Conservation (phyloP, 148 eudicot species). For the Rhododendron henanense region DNA sequence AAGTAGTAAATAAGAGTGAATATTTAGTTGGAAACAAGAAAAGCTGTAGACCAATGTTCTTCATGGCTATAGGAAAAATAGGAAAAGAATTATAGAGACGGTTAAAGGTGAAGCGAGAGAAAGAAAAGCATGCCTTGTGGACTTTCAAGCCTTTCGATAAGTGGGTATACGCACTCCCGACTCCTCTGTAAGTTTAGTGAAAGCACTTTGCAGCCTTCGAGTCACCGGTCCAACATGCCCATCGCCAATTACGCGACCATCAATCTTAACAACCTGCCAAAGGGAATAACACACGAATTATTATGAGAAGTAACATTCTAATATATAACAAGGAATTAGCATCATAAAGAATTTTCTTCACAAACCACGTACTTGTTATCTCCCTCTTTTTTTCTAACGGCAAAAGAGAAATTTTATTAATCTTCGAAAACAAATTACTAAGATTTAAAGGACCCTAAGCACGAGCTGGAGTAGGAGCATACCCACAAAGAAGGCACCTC, state of each 20-base stretch:
- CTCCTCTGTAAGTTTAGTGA: constrained; percentile 49
- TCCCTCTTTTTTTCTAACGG: neutral
- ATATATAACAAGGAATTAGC: neutral
- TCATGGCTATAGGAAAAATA: neutral
- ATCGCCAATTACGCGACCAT: constrained; percentile 74
- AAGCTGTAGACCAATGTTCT: neutral
- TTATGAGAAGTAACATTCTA: neutral
- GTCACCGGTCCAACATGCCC: constrained; percentile 84
- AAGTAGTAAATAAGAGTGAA: neutral
- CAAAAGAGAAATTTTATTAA: neutral
- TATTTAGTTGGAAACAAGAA: neutral
- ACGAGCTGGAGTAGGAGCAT: neutral
- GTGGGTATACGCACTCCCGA: constrained; percentile 88
- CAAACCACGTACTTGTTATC: neutral
- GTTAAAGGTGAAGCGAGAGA: neutral
- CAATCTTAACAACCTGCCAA: constrained; percentile 70
- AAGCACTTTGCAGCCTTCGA: constrained; percentile 59
- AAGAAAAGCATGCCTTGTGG: constrained; percentile 2
- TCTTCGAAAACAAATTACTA: neutral
- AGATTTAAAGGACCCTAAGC: neutral
- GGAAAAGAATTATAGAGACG: neutral
- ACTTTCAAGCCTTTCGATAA: constrained; percentile 29
- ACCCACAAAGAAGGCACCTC: neutral
- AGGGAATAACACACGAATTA: neutral
- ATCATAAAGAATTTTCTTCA: neutral